phyloP scores from a whole-genome alignment of 2,329 filamentous ascomycete species.

The Niveomyces coronatus region DNA sequence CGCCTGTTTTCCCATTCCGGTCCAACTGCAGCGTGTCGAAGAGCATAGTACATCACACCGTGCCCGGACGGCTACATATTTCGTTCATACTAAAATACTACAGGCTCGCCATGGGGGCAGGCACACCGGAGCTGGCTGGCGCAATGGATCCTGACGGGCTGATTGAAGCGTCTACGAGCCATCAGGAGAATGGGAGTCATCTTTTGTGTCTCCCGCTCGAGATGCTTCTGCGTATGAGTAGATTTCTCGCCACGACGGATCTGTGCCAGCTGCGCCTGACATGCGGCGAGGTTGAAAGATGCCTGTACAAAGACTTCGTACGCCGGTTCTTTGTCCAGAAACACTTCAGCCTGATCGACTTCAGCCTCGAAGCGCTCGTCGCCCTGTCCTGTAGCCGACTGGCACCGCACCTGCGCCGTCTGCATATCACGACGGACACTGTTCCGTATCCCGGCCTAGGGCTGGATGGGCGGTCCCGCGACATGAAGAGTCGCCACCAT shows the following conservation, averaged over 20 bases:
- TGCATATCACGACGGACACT: no score
- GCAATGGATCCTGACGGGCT: no score
- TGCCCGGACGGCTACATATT: no score
- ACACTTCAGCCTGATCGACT: conserved; percentile 52
- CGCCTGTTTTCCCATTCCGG: no score
- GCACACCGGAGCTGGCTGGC: no score
- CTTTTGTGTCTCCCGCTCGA: conserved; percentile 42
- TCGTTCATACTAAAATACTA: no score
- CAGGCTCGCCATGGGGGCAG: no score
- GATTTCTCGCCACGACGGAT: conserved; percentile 42
- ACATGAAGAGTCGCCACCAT: no score
- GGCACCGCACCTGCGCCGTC: conserved; percentile 24
- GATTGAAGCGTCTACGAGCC: no score
- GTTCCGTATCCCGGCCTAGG: no score
- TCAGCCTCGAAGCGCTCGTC: conserved; percentile 44
- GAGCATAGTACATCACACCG: no score
- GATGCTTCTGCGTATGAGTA: conserved; percentile 45
- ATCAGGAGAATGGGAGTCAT: background rate
- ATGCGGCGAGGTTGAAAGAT: conserved; percentile 43
- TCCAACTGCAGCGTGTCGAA: no score
- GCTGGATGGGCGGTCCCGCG: conserved; percentile 15
- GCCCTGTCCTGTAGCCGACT: conserved; percentile 40
- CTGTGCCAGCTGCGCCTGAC: conserved; percentile 43
- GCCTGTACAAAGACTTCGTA: conserved; percentile 45
- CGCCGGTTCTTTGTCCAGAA: conserved; percentile 55